These are phyloP conservation scores for Termitomyces sp. DNA, from an alignment of 768 basidiomycete species.

Conservation along the genomic window DNA sequence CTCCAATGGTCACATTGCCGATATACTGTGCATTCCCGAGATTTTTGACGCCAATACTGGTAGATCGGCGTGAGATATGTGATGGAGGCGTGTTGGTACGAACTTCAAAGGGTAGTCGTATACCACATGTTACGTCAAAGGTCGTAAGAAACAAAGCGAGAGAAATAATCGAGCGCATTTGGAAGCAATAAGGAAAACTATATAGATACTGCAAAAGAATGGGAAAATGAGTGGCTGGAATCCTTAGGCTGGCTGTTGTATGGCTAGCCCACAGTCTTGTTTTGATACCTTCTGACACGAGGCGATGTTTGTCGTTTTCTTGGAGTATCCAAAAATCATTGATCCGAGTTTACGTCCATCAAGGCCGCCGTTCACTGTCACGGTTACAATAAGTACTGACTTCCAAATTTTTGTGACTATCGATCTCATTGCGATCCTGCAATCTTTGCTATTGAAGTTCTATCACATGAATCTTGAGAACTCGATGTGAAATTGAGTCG, in stretches of 20 bases:
- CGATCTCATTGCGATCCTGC: no score
- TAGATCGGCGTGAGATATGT: slow-evolving; percentile 24
- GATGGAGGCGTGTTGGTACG: slow-evolving; percentile 19
- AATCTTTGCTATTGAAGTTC: neutral
- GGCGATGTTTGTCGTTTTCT: neutral
- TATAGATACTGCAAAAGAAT: slow-evolving; percentile 14
- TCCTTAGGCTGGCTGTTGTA: slow-evolving; percentile 3
- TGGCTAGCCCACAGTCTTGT: slow-evolving; percentile 3
- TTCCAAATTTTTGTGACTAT: neutral
- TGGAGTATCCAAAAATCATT: neutral
- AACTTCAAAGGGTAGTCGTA: slow-evolving; percentile 34
- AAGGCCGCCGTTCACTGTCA: neutral
- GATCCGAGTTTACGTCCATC: neutral
- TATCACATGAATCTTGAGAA: neutral
- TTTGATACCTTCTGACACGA: slow-evolving; percentile 4
- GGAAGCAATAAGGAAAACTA: slow-evolving; percentile 16
- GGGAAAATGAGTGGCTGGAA: slow-evolving; percentile 12
- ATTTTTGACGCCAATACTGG: slow-evolving; percentile 47
- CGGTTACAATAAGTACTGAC: no score
- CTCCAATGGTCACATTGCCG: slow-evolving; percentile 64
- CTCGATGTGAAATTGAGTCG: no score
- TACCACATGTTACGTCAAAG: slow-evolving; percentile 31
- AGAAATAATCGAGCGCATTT: slow-evolving; percentile 36
- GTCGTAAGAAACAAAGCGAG: slow-evolving; percentile 35
- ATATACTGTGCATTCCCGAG: slow-evolving; percentile 72